Evolutionary conservation across 352 stramenopile species (phyloP), one percentile per base, ranked within the genome.

Genomic region (Pythium folliculosum): DNA sequence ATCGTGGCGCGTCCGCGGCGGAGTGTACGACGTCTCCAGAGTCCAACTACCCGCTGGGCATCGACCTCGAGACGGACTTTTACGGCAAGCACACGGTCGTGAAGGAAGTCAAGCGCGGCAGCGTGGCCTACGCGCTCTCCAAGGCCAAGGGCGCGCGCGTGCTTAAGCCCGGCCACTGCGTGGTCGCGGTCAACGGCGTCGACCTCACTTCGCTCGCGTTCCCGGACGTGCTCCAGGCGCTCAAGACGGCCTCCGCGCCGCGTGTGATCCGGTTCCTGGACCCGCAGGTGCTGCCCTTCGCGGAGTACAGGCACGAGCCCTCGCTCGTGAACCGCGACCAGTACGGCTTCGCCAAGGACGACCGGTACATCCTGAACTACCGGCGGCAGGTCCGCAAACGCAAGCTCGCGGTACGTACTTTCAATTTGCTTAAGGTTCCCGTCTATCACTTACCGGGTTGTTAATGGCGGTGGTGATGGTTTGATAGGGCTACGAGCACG

Each of bases 311-410:
- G n/a, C 67, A 82, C 22, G 71, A 80, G 19, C 38, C 38, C 0
- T 53, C 60, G 45, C 70, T 88, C 8, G 65, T 82, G 50, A 88
- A 88, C 51, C 75, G 77, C 17, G 80, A 88, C 51, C 69, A 84
- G 45, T 88, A 83, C 54, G 80, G 80, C 7, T 88, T 88, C 44
- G 80, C 78, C 49, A 88, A 88, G 61, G 77, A 85, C 45, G 80
- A 88, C 58, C 57, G 66, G 25, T 82, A 88, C 69, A 86, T 86
- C 22, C 45, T 86, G n/a, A 70, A 73, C 47, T 78, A 83, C 48
- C 72, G 79, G 3, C 72, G 65, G 19, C 76, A 81, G 4, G 52
- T 78, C 19, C 76, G 79, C 19, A 82, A 80, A 48, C 65, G 67
- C 12, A 78, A 81, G 44, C 67, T 67, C 22, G 60, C 55, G 63